Percentiles rank a stretch among this genome's conserved stretches.
Conservation (phyloP, 2,329 filamentous ascomycete genomes). For the Phaeomoniella chlamydospora region DNA sequence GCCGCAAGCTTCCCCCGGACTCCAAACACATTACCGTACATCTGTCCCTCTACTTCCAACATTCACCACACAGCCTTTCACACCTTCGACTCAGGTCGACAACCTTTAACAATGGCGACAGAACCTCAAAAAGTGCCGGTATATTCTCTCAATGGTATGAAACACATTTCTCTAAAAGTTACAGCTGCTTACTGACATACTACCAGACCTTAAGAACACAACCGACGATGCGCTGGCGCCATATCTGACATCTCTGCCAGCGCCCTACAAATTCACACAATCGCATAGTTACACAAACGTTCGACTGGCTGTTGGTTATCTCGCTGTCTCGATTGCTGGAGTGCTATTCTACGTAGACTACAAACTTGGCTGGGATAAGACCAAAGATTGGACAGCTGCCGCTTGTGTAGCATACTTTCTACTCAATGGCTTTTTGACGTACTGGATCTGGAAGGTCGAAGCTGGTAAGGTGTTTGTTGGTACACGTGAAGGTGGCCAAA, state of each 20-base stretch:
- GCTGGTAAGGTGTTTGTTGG: conserved; percentile 71
- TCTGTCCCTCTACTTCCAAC: no score
- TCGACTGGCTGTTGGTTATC: conserved; percentile 70
- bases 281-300: conserved; percentile 69
- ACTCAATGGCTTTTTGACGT: conserved; percentile 63
- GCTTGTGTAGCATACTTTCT: conserved; percentile 69
- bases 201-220: conserved; percentile 82
- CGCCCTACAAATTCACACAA: conserved; percentile 51
- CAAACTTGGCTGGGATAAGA: conserved; percentile 75
- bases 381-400: conserved; percentile 64
- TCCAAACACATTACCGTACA: no score
- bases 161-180: background rate
- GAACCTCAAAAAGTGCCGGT: conserved; percentile 23
- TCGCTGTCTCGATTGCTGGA: conserved; percentile 63
- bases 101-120: background rate
- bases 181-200: conserved; percentile 3
- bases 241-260: conserved; percentile 76
- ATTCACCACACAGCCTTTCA: no score
- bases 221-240: conserved; percentile 88
- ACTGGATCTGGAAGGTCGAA: conserved; percentile 78
- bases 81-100: no score
- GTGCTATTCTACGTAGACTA: conserved; percentile 86
- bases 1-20: no score
- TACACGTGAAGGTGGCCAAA: conserved; percentile 51
- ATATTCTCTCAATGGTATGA: conserved; percentile 28